Evolutionary conservation across 1,284 basidiomycete genomes (phyloP).

Genomic region (Trichosporon sp.): DNA sequence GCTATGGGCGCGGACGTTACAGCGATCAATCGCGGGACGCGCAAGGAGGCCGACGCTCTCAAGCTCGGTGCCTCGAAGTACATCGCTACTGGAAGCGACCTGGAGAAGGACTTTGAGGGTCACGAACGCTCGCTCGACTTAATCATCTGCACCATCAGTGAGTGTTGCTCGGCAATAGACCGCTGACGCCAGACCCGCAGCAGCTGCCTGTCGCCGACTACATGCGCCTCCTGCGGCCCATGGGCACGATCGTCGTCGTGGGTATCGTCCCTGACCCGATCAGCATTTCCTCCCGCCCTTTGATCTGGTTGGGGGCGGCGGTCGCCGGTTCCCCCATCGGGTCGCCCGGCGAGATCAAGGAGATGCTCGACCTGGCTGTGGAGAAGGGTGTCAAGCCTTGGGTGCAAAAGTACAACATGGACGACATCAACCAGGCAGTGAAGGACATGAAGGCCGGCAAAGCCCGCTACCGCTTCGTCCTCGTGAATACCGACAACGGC

Average conservation of each 20-base stretch:
- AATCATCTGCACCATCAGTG: conserved; percentile 56
- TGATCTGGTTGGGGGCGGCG: conserved; percentile 34
- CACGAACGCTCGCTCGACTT: conserved; percentile 56
- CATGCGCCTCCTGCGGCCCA: conserved; percentile 53
- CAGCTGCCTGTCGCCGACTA: conserved; percentile 45
- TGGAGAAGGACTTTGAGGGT: conserved; percentile 36
- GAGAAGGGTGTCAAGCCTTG: conserved; percentile 43
- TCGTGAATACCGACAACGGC: conserved; percentile 48
- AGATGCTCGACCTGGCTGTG: conserved; percentile 53
- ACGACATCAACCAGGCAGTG: conserved; percentile 58
- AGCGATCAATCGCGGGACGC: conserved; percentile 60
- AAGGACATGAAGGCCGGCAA: conserved; percentile 54
- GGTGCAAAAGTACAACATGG: conserved; percentile 49
- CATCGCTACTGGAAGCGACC: conserved; percentile 47
- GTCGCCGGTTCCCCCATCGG: conserved; percentile 49
- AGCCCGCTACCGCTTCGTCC: conserved; percentile 57
- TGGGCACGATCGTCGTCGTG: conserved; percentile 53
- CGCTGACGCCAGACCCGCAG: conserved; percentile 21
- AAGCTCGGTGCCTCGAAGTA: conserved; percentile 58
- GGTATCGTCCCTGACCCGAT: conserved; percentile 49
- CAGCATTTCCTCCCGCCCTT: conserved; percentile 40
- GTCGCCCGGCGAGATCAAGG: conserved; percentile 51
- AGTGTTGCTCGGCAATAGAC: conserved; percentile 18
- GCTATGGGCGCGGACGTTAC: conserved; percentile 65
- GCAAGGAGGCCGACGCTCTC: conserved; percentile 59